Base-by-base conservation (phyloP, 2,329 filamentous ascomycete genomes). In the Hirsutella thompsonii region DNA sequence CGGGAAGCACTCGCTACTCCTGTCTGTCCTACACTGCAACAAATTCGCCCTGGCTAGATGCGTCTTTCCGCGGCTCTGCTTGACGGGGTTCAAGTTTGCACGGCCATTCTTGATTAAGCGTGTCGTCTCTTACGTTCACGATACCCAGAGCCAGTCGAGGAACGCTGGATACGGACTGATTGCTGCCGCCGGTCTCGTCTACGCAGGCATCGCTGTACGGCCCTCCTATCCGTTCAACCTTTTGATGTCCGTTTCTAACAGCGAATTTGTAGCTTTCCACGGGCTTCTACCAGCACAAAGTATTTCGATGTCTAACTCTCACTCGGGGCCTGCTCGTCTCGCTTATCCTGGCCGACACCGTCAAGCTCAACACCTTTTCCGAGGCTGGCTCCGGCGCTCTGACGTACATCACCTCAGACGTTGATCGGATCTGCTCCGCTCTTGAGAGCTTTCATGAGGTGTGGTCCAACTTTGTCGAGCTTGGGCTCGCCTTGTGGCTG, bases 361-460 rank as follows among this genome's bases (percentile, higher is more conserved):
- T 1, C 42, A 49, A 11, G 44, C 60, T 14, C 50, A 47, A 3
- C 6, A 49, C 52, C 1, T 46, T 53, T 1, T 51, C 56, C n/a
- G n/a, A n/a, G 8, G 59, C 62, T 19, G 55, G 63, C 1, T 55
- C 59, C 0, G 58, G 60, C 0, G 54, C 62, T 0, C 46, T 69
- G 36, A 68, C 67, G 4, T 49, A 69, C 5, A 69, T 69, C 62
- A 64, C 58, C 32, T 54, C 63, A 3, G 67, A 71, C 32, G 56
- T 68, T 14, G 64, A 66, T 40, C 56, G 59, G 1, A 60, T 69
- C 10, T 52, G 52, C 2, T 46, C 50, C 0, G 59, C 60, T 0
- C 57, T 61, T 36, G 49, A 52, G n/a, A 55, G 47, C 0, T 44
- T 66, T 23, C 67, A 68, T 38, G 64, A 68, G 20, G 42, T 61